A percentile compares a stretch with the other conserved stretches of the same genome.
phyloP scores from a whole-genome alignment of 2,329 filamentous ascomycete species.

The Fusarium tupiense region DNA sequence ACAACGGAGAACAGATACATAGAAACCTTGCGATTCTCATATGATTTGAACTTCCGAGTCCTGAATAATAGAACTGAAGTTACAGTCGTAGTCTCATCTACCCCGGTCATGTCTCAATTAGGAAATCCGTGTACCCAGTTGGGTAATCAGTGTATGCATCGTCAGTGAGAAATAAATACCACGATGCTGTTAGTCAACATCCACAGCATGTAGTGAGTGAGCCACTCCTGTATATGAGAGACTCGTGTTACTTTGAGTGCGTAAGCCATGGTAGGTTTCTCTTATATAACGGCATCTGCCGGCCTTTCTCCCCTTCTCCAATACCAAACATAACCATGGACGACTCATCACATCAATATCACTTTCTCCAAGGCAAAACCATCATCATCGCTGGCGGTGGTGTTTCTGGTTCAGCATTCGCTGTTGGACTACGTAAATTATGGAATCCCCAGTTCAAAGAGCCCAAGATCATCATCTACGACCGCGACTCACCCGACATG shows the following conservation, averaged over 20 bases:
- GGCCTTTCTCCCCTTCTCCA: background rate
- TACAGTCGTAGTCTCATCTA: background rate
- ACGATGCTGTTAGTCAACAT: background rate
- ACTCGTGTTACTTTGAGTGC: background rate
- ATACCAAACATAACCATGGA: constrained; percentile 14
- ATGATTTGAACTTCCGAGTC: background rate
- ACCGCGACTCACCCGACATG: constrained; percentile 51
- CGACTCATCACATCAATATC: constrained; percentile 29
- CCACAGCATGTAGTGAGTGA: background rate
- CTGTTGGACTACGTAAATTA: constrained; percentile 50
- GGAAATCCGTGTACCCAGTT: constrained; percentile 39
- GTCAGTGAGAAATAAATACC: background rate
- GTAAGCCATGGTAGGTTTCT: background rate
- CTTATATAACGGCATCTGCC: background rate
- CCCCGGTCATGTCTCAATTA: constrained; percentile 9
- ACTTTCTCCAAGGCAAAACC: constrained; percentile 51
- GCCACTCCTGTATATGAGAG: background rate
- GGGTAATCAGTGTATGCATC: constrained; percentile 42
- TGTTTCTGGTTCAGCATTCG: constrained; percentile 56
- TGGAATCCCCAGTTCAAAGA: constrained; percentile 47
- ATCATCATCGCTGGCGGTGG: constrained; percentile 57
- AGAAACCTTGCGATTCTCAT: background rate
- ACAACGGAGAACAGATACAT: background rate
- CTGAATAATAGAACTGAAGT: background rate
- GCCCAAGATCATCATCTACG: constrained; percentile 53